Evolutionary conservation across 495 filamentous ascomycete species (phyloP).

Genomic region (Lepidopterella palustris): DNA sequence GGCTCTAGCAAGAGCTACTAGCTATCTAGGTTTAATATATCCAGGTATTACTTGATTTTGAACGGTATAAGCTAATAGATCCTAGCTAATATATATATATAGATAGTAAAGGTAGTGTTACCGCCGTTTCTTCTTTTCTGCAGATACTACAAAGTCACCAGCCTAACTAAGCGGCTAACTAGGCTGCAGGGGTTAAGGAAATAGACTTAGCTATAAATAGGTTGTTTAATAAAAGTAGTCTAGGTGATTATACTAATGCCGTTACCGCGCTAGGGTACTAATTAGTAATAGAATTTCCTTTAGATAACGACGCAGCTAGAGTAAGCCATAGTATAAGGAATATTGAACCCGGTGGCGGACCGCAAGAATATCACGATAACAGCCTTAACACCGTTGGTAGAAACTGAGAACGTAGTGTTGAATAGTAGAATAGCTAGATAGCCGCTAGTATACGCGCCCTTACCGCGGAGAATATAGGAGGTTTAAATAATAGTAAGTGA

Average conservation of each 20-base stretch:
- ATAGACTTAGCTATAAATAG: not conserved
- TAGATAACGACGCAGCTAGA: not conserved
- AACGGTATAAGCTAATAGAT: not conserved
- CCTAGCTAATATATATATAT: not conserved
- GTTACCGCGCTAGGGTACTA: not conserved
- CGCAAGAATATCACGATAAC: not conserved
- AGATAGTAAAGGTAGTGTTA: not conserved
- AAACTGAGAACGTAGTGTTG: not conserved
- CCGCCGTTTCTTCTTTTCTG: not conserved
- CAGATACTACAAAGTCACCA: not conserved
- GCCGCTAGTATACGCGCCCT: slow-evolving; percentile 1
- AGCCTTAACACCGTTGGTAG: not conserved
- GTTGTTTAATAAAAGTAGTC: not conserved
- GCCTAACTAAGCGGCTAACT: not conserved
- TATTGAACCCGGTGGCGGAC: not conserved
- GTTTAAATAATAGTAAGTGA: not conserved
- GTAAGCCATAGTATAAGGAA: not conserved
- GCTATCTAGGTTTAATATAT: not conserved
- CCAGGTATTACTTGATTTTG: not conserved
- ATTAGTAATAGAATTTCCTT: slow-evolving; percentile 4
- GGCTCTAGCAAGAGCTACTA: not conserved
- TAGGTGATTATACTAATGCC: not conserved
- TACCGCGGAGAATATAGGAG: not conserved
- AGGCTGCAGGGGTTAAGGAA: not conserved
- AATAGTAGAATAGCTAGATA: not conserved